These are phyloP conservation scores for Clavulina sp. DNA, from an alignment of 768 basidiomycete genomes.

Conservation along the genomic window DNA sequence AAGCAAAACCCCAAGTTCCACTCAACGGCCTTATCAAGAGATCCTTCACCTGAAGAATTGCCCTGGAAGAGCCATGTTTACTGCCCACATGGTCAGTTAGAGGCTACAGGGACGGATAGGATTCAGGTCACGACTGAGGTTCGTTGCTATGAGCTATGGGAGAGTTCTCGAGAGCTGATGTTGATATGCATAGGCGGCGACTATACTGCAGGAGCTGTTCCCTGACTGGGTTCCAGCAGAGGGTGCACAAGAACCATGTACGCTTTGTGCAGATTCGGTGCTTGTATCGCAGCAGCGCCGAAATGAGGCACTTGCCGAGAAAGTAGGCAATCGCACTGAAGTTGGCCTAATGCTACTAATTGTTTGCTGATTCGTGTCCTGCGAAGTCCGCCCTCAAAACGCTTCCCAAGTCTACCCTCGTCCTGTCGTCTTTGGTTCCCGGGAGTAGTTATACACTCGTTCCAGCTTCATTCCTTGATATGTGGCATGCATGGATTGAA, in stretches of 20 bases:
- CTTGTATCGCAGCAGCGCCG: not conserved
- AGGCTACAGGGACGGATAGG: conserved; percentile 36
- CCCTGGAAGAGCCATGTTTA: conserved; percentile 41
- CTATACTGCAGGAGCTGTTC: conserved; percentile 38
- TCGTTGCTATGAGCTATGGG: conserved; percentile 7
- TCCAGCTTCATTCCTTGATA: conserved; percentile 40
- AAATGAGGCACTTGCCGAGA: too few relatives aligned
- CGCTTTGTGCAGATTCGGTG: too few relatives aligned
- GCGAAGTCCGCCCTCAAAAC: not conserved
- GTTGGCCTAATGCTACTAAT: too few relatives aligned
- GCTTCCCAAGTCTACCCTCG: not conserved
- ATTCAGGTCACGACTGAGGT: conserved; percentile 47
- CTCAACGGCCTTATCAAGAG: conserved; percentile 23
- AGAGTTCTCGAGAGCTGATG: not conserved
- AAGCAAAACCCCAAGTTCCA: conserved; percentile 64
- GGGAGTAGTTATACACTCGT: conserved; percentile 39
- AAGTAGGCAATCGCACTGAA: too few relatives aligned
- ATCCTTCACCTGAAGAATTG: conserved; percentile 48
- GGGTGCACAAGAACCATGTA: conserved; percentile 35
- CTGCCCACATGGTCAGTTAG: conserved; percentile 54
- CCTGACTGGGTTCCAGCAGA: conserved; percentile 45
- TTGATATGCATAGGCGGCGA: conserved; percentile 44
- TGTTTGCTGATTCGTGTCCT: not conserved
- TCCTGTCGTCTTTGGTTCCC: conserved; percentile 17
- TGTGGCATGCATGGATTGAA: conserved; percentile 55